A percentile compares a stretch with the other conserved stretches of the same genome.
Evolutionary conservation across 768 basidiomycete species (phyloP).

Genomic region (Jaapia argillacea): DNA sequence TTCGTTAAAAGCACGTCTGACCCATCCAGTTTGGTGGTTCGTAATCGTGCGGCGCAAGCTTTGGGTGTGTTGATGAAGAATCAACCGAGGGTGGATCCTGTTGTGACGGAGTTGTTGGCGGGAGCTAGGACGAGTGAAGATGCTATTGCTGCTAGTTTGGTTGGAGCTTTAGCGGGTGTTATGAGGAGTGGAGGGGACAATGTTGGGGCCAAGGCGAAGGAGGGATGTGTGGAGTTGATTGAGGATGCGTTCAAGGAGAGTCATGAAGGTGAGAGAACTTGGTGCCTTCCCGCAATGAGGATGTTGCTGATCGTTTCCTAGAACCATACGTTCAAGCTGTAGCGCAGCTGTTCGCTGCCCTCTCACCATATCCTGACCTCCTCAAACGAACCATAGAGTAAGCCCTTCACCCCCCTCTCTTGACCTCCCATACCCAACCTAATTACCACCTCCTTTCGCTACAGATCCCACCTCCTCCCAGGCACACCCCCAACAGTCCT

Average conservation of each 20-base stretch:
- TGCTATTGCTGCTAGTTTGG: slow-evolving; percentile 63
- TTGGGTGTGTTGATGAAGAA: slow-evolving; percentile 86
- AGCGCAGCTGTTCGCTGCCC: slow-evolving; percentile 49
- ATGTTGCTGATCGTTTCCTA: slow-evolving; percentile 2
- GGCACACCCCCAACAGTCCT: slow-evolving; percentile 62
- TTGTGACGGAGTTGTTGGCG: slow-evolving; percentile 79
- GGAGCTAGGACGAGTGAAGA: slow-evolving; percentile 54
- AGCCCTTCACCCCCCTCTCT: no score
- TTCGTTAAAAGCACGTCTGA: slow-evolving; percentile 92
- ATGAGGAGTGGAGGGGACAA: slow-evolving; percentile 60
- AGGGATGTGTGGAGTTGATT: slow-evolving; percentile 65
- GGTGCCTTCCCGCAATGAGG: slow-evolving; percentile 3
- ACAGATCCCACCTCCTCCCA: slow-evolving; percentile 54
- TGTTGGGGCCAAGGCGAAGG: slow-evolving; percentile 66
- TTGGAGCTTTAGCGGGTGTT: slow-evolving; percentile 70
- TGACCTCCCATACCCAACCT: no score
- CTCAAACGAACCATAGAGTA: slow-evolving; percentile 63
- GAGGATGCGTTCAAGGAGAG: slow-evolving; percentile 67
- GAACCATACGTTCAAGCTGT: slow-evolving; percentile 64
- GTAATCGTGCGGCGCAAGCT: slow-evolving; percentile 74
- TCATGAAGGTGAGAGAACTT: slow-evolving; percentile 43
- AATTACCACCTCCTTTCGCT: no score
- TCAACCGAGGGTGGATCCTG: slow-evolving; percentile 85
- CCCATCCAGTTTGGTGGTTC: slow-evolving; percentile 63
- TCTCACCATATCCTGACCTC: slow-evolving; percentile 52